Evolutionary conservation across 202 grass and related monocot genomes (phyloP).

Genomic region (Cymbopogon flexuosus): DNA sequence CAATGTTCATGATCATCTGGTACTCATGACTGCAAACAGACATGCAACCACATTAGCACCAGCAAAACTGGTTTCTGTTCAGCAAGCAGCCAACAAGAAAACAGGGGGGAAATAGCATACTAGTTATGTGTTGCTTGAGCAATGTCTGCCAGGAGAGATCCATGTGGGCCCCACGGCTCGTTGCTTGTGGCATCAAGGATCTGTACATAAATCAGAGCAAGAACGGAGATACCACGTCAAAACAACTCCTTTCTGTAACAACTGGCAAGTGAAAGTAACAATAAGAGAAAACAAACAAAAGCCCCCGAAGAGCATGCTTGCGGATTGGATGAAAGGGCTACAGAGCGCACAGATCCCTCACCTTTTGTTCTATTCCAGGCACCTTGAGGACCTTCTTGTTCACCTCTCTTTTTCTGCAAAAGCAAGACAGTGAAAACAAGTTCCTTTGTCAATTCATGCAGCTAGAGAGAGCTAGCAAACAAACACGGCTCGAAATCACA

Average conservation of each 20-base stretch:
- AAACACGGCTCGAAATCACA: background rate
- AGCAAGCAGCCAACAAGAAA: background rate
- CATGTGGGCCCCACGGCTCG: constrained; percentile 94
- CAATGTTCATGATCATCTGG: constrained; percentile 88
- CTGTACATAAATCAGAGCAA: constrained; percentile 34
- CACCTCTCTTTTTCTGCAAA: constrained; percentile 83
- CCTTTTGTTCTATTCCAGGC: constrained; percentile 85
- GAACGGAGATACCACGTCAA: background rate
- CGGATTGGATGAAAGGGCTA: background rate
- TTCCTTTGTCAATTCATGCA: background rate
- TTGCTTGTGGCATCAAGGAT: constrained; percentile 98
- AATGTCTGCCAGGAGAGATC: constrained; percentile 86
- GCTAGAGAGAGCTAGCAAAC: background rate
- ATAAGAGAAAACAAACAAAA: background rate
- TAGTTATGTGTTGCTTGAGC: constrained; percentile 74
- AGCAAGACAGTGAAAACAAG: background rate
- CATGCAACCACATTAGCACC: constrained; percentile 13
- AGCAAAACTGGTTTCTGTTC: background rate
- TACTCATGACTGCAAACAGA: constrained; percentile 77
- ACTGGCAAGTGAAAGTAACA: background rate
- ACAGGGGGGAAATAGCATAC: constrained; percentile 30
- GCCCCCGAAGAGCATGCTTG: background rate
- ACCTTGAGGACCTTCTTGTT: constrained; percentile 99
- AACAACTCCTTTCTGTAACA: background rate
- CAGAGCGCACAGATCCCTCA: constrained; percentile 22